Percentiles rank a stretch among this genome's conserved stretches.
These are phyloP conservation scores for Candida andamanensis DNA, from an alignment of 805 yeast species.

Conservation along the genomic window DNA sequence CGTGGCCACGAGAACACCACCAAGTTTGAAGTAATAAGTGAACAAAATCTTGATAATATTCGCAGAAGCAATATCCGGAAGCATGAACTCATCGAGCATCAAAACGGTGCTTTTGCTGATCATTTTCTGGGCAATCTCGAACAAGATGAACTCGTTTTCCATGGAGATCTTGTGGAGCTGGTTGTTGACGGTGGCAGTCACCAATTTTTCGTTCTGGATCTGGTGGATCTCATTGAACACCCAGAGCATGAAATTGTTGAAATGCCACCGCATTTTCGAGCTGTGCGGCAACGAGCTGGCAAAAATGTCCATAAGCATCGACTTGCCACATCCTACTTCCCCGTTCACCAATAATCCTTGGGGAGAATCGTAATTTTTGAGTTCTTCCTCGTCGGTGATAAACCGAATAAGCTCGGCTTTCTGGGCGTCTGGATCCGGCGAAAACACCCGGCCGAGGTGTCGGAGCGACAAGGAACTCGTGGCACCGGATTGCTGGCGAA, in stretches of 20 bases:
- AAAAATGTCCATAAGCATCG: slow-evolving; percentile 69
- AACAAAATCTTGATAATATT: slow-evolving; percentile 61
- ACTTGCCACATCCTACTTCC: slow-evolving; percentile 71
- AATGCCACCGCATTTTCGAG: slow-evolving; percentile 67
- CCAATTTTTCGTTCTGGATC: slow-evolving; percentile 42
- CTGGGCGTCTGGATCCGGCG: slow-evolving; percentile 25
- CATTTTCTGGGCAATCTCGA: slow-evolving; percentile 64
- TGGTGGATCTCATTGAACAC: slow-evolving; percentile 57
- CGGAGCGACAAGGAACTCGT: slow-evolving; percentile 4
- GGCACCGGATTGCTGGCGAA: slow-evolving; percentile 5
- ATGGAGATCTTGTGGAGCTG: slow-evolving; percentile 26
- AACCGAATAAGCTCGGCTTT: slow-evolving; percentile 42
- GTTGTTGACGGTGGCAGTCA: slow-evolving; percentile 21
- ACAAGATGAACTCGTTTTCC: slow-evolving; percentile 60
- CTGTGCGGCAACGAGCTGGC: slow-evolving; percentile 59
- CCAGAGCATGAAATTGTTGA: slow-evolving; percentile 65
- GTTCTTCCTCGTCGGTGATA: slow-evolving; percentile 58
- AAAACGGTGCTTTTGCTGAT: slow-evolving; percentile 52
- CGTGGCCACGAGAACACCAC: slow-evolving; percentile 72
- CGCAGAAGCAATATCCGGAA: slow-evolving; percentile 73
- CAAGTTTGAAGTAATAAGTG: slow-evolving; percentile 64
- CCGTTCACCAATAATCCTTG: slow-evolving; percentile 62
- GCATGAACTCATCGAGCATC: slow-evolving; percentile 68
- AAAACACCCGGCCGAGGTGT: slow-evolving; percentile 14
- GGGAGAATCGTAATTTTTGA: slow-evolving; percentile 50